Percentiles rank a stretch among this genome's conserved stretches.
phyloP scores from a whole-genome alignment of 169 alveolate genomes.

The Haemoproteus tartakovskyi region DNA sequence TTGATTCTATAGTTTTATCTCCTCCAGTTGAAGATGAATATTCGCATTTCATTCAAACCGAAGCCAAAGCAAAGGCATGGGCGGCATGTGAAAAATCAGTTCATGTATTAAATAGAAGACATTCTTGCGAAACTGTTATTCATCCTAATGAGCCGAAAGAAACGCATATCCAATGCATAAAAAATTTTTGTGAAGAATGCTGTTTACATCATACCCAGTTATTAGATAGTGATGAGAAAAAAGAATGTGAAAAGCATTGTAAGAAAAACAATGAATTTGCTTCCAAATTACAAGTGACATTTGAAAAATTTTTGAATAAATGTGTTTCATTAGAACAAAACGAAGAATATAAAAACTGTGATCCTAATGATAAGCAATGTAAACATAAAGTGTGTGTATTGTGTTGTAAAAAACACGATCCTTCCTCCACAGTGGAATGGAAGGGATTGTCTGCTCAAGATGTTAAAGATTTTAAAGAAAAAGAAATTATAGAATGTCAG shows the following conservation, averaged over 20 bases:
- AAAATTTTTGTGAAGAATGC: conserved; percentile 73
- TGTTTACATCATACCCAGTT: conserved; percentile 75
- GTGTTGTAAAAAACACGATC: conserved; percentile 32
- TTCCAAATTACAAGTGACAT: conserved; percentile 25
- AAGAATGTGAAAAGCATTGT: conserved; percentile 69
- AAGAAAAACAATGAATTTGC: conserved; percentile 70
- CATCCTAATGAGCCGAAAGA: conserved; percentile 68
- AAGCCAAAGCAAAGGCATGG: conserved; percentile 72
- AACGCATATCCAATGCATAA: conserved; percentile 66
- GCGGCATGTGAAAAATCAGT: conserved; percentile 71
- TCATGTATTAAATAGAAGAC: conserved; percentile 69
- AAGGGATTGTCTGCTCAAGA: conserved; percentile 32
- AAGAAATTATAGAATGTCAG: conserved; percentile 57
- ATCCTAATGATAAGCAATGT: conserved; percentile 17
- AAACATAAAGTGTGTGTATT: conserved; percentile 25
- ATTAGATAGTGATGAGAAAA: conserved; percentile 70
- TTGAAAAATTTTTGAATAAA: conserved; percentile 53
- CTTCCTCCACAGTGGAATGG: background rate
- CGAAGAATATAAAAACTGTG: conserved; percentile 42
- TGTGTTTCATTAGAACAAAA: conserved; percentile 62
- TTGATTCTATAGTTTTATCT: conserved; percentile 48
- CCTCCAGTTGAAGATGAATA: conserved; percentile 2
- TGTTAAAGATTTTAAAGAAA: conserved; percentile 36
- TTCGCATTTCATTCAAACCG: conserved; percentile 41
- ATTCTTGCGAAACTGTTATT: conserved; percentile 67